phyloP scores from a whole-genome alignment of 176 grass and related monocot species.

The Oryza glaberrima region DNA sequence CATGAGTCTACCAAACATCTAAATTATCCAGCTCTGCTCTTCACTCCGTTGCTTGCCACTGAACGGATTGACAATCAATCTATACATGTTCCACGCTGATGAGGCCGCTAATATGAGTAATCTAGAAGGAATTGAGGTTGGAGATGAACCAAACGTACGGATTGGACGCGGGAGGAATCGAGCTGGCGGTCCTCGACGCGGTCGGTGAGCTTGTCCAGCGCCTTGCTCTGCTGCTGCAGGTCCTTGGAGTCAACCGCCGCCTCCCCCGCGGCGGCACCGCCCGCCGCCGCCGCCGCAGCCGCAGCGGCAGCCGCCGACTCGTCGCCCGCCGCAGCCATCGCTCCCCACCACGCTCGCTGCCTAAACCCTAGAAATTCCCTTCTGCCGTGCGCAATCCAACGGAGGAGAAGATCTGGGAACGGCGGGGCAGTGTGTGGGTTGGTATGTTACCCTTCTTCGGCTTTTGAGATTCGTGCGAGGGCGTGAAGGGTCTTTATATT shows the following conservation, averaged over 20 bases:
- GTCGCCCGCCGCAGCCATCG: slow-evolving; percentile 43
- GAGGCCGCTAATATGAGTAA: background rate
- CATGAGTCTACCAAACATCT: slow-evolving; percentile 1
- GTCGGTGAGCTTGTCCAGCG: slow-evolving; percentile 98
- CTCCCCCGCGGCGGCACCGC: slow-evolving; percentile 34
- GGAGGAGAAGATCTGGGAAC: background rate
- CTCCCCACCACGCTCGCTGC: background rate
- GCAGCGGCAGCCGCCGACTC: slow-evolving; percentile 41
- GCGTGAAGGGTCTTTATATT: background rate
- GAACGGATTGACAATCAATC: background rate
- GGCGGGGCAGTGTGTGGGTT: background rate
- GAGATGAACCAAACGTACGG: slow-evolving; percentile 41
- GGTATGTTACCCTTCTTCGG: background rate
- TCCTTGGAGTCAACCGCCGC: slow-evolving; percentile 66
- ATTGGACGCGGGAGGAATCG: slow-evolving; percentile 92
- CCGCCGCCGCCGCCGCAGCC: slow-evolving; percentile 19
- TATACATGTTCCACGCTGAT: background rate
- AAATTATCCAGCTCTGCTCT: slow-evolving; percentile 13
- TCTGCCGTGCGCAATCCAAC: background rate
- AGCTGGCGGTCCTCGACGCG: slow-evolving; percentile 97
- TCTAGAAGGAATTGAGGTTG: background rate
- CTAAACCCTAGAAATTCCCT: slow-evolving; percentile 53
- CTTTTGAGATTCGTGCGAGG: slow-evolving; percentile 2
- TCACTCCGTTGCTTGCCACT: background rate
- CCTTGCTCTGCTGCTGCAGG: slow-evolving; percentile 98